Base-by-base conservation (phyloP, 352 stramenopile species). In the Plasmopara halstedii region DNA sequence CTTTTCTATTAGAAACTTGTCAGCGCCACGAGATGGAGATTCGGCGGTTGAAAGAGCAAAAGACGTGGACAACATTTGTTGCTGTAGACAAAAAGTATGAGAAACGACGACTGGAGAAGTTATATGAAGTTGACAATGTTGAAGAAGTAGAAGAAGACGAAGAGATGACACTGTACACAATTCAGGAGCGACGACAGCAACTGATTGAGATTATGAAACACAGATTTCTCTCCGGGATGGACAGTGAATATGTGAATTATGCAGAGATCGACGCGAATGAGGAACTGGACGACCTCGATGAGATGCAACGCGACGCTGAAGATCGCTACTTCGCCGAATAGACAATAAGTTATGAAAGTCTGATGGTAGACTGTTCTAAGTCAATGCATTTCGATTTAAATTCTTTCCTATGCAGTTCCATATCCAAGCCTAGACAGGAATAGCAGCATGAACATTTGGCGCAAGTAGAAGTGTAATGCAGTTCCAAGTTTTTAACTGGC, bases 231-330 rank as follows among this genome's bases (percentile, higher is more conserved):
- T 56, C 83, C 17, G 82, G 82, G 8, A 39, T 56, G 4, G 82
- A 93, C 42, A 33, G 37, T 13, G 59, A 82, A 22, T 83, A 74
- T 43, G 56, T 88, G 4, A 65, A 80, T 22, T 93, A 93, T 51
- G 61, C 48, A 1, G 65, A 60, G 20, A 82, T 91, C 42, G 82
- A 93, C 44, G 42, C 15, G 1, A 58, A 89, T 41, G 68, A 75
- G 36, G 53, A 42, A 13, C 63, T 89, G 7, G 82, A 91, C 32
- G 72, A 89, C 58, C 56, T 76, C 27, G 63, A 70, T 4, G 58
- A 76, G 53, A 77, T 86, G 40, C 60, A 88, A 46, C 82, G 71
- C 34, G 82, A 93, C 58, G 77, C 77, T 6, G 70, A 93, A 62
- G 79, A 93, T 21, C 58, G 59, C 20, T 93, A 90, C 40, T 93